Evolutionary conservation across 1,284 basidiomycete genomes (phyloP).

Genomic region (Leccinum pachyderme): DNA sequence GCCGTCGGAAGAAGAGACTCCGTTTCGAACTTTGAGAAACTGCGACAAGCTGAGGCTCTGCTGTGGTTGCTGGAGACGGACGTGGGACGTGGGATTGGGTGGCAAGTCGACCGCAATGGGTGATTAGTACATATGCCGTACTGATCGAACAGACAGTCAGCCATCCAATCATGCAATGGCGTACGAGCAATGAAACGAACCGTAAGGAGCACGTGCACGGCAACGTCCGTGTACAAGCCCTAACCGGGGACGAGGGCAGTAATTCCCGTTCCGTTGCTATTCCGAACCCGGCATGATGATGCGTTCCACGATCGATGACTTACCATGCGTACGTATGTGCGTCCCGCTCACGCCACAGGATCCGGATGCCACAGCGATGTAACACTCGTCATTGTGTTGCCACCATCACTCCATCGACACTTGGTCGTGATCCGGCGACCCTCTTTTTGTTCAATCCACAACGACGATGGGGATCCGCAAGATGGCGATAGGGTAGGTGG

Average conservation of each 20-base stretch:
- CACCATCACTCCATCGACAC: not conserved
- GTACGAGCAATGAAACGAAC: not conserved
- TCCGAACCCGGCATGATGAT: not conserved
- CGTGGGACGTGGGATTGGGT: not conserved
- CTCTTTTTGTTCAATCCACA: not conserved
- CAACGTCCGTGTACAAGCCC: not conserved
- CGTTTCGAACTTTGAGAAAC: not conserved
- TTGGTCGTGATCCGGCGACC: not conserved
- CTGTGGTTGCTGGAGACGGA: not conserved
- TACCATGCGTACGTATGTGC: not conserved
- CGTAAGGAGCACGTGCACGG: not conserved
- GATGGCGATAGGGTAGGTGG: not conserved
- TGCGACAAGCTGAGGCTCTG: not conserved
- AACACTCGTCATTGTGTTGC: not conserved
- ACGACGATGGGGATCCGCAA: not conserved
- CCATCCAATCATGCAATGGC: not conserved
- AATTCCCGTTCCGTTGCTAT: not conserved
- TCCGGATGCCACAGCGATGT: not conserved
- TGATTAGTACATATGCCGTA: not conserved
- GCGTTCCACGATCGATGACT: not conserved
- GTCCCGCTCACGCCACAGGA: not conserved
- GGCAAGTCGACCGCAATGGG: not conserved
- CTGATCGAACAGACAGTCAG: not conserved
- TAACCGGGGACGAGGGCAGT: not conserved
- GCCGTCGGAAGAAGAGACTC: not conserved